Evolutionary conservation across 1,284 basidiomycete species (phyloP), one percentile per base, ranked within the genome.

Genomic region (Leccinum variabile): DNA sequence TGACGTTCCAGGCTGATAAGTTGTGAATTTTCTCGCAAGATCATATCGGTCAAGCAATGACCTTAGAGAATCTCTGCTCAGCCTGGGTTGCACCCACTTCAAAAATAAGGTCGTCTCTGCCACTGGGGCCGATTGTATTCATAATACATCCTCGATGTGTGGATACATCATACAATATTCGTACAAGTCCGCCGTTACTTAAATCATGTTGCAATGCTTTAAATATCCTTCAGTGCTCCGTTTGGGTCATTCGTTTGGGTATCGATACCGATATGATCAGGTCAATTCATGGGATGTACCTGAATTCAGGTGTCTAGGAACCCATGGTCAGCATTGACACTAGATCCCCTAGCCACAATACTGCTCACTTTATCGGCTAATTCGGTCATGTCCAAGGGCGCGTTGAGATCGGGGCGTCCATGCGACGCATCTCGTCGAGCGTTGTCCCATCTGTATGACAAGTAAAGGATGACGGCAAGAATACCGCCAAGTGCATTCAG

Each of bases 331-430:
- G 54, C 16, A 14, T 49, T 37, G 13, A 53, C 7, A 10, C 11
- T n/a, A 32, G 13, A 16, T n/a, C 28, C 3, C 5, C 6, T 14
- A 5, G 33, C 6, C 44, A 49, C 11, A 5, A 18, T 11, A 5
- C n/a, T n/a, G n/a, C 70, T 50, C 33, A 73, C 88, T 78, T 86
- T 81, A 70, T 91, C 90, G 0, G 89, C 90, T 28, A 89, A 72
- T 66, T 85, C 81, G 28, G 78, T 78, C 6, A 86, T 90, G 67
- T 91, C 84, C 2, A 91, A 86, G 14, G 77, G 79, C 0, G 79
- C 79, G 60, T 82, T 73, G 0, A 75, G 77, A 39, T 78, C 71
- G 0, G 81, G 81, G 62, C 75, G 80, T 7, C 89, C 90, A 67
- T 89, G 81, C 22, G 80, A 66, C 54, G 69, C 74, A 64, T 90